Base-by-base conservation (phyloP, 805 yeast genomes). In the Yarrowia alimentaria region DNA sequence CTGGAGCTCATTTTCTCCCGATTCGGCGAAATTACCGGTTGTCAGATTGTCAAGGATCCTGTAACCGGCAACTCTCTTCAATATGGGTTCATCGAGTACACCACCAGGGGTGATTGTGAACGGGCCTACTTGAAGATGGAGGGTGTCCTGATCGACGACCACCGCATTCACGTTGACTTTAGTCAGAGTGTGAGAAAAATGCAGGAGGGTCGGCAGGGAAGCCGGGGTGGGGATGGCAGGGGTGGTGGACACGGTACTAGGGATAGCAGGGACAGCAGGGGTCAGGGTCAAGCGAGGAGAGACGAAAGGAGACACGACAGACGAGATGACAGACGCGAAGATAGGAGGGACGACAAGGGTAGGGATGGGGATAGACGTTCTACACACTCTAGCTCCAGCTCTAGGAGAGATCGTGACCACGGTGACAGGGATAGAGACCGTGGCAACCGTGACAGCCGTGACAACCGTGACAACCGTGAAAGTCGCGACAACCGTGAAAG, bases 61-160 rank as follows among this genome's bases (percentile, higher is more conserved):
- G 62, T 58, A 4, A 71, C 80, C 0, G 74, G 77, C 0, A 72
- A 71, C 12, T 76, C 81, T 1, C 58, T 79, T 29, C 74, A 78
- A 48, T 83, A 82, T 59, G 90, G 81, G 3, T 83, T 83, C 55
- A 75, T 83, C 22, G 85, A 81, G 58, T 82, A 67, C 59, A 71
- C 68, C 17, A 60, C 64, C 1, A 68, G 68, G 53, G 64, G 67
- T 31, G 70, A 72, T 28, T 81, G 85, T 43, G 87, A 83, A 55
- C 56, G 59, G n/a, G 88, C 88, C 0, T 82, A 79, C 60, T 63
- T 69, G 51, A 78, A 77, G 59, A 77, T 82, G 79, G 78, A 80
- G 31, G 76, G 75, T 12, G 82, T 78, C 3, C 59, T 81, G 35
- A 79, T 82, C 29, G 89, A 82, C 60, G 88, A 82, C 52, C 61